Conservation (phyloP, 768 basidiomycete genomes). For the Dioszegia hungarica region DNA sequence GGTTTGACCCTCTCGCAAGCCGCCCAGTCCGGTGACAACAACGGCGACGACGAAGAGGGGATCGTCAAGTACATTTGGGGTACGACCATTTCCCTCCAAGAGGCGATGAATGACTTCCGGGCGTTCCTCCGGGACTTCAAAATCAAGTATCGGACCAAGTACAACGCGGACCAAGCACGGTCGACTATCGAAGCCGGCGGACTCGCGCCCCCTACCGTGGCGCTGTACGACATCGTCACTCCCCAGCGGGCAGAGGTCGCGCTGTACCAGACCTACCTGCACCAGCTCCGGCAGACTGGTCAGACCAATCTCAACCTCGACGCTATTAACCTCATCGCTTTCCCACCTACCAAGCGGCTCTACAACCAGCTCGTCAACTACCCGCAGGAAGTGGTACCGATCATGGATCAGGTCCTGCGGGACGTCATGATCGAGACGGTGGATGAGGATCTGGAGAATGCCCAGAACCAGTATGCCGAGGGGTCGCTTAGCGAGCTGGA, state of each 20-base stretch:
- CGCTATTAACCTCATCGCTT: conserved; percentile 75
- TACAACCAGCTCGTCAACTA: conserved; percentile 81
- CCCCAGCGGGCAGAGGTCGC: conserved; percentile 36
- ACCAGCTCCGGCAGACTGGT: conserved; percentile 83
- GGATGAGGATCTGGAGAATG: conserved; percentile 58
- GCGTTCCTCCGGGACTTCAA: conserved; percentile 90
- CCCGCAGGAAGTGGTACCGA: conserved; percentile 94
- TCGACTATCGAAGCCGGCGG: conserved; percentile 38
- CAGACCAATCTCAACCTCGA: conserved; percentile 91
- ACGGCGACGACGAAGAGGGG: conserved; percentile 51
- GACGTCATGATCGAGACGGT: conserved; percentile 85
- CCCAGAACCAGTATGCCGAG: conserved; percentile 51
- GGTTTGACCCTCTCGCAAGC: conserved; percentile 58
- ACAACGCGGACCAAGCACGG: conserved; percentile 53
- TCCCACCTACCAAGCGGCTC: conserved; percentile 76
- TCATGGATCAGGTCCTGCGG: conserved; percentile 93
- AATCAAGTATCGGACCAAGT: conserved; percentile 71
- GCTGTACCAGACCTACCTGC: conserved; percentile 74
- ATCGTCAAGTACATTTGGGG: conserved; percentile 91
- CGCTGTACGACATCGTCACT: conserved; percentile 45
- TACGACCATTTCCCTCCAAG: conserved; percentile 84
- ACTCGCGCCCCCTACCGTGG: conserved; percentile 29
- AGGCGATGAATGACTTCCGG: conserved; percentile 85
- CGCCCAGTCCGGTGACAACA: conserved; percentile 56
- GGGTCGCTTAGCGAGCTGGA: conserved; percentile 63